Evolutionary conservation across 192 early-diverging fungal genomes (phyloP).

Genomic region (Geranomyces michiganensis): DNA sequence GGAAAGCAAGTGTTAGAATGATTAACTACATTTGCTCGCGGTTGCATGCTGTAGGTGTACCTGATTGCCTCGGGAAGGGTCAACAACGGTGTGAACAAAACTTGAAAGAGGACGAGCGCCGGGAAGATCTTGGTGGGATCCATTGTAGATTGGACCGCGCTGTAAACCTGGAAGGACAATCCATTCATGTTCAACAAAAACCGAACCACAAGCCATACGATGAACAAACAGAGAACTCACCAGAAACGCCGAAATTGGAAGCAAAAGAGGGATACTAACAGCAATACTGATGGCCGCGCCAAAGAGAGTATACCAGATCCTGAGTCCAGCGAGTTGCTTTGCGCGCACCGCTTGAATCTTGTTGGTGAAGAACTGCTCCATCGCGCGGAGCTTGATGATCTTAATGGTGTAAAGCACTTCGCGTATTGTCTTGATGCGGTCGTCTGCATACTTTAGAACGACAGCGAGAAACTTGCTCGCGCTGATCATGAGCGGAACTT

Average conservation of each 20-base stretch:
- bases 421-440: conserved; percentile 35
- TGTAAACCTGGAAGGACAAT: conserved; percentile 26
- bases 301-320: not conserved
- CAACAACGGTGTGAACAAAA: conserved; percentile 40
- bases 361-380: conserved; percentile 75
- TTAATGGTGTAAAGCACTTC: conserved; percentile 71
- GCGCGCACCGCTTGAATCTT: conserved; percentile 43
- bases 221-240: conserved; percentile 7
- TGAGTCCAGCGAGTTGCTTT: conserved; percentile 5
- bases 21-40: too few relatives aligned
- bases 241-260: conserved; percentile 22
- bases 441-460: conserved; percentile 23
- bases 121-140: conserved; percentile 40
- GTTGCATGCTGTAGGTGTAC: too few relatives aligned
- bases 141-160: conserved; percentile 8
- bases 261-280: conserved; percentile 6
- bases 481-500: conserved; percentile 12
- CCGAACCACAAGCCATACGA: not conserved
- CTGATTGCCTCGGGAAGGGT: conserved; percentile 25
- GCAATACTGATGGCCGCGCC: not conserved
- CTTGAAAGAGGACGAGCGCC: conserved; percentile 36
- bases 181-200: not conserved
- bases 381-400: conserved; percentile 89
- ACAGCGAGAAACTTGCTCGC: conserved; percentile 4
- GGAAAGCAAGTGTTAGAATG: too few relatives aligned